Evolutionary conservation across 129 eudicot species (phyloP).

Genomic region (Daucus carota): DNA sequence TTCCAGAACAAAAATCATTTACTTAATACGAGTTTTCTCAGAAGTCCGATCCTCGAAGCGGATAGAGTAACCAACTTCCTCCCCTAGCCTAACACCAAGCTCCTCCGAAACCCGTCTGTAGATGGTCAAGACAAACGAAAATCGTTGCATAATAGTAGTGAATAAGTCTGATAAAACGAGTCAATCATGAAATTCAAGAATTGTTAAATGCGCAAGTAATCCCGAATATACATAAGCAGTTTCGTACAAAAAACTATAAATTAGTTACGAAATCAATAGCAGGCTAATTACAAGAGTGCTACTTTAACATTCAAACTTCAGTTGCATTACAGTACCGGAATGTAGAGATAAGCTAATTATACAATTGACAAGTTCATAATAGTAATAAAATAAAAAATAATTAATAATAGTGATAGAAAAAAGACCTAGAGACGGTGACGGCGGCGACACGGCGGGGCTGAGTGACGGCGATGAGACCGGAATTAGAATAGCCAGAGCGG

Average conservation of each 20-base stretch:
- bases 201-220: background rate
- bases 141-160: background rate
- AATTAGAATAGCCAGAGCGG: conserved; percentile 61
- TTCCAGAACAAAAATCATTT: conserved; percentile 14
- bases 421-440: conserved; percentile 67
- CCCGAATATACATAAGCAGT: background rate
- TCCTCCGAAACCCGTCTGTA: conserved; percentile 91
- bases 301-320: too few species aligned
- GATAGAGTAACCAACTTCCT: conserved; percentile 92
- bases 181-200: background rate
- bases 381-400: too few species aligned
- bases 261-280: background rate
- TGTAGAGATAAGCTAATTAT: background rate
- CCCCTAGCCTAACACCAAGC: conserved; percentile 74
- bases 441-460: conserved; percentile 99
- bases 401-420: too few species aligned
- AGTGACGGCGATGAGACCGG: conserved; percentile 78
- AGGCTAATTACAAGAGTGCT: background rate
- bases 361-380: background rate
- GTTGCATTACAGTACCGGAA: background rate
- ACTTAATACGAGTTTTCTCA: conserved; percentile 72
- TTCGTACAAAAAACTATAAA: background rate
- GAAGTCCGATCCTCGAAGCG: conserved; percentile 93
- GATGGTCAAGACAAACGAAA: conserved; percentile 7
- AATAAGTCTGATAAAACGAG: background rate